Evolutionary conservation across 768 basidiomycete species (phyloP).

Genomic region (Leccinum sublutescens): DNA sequence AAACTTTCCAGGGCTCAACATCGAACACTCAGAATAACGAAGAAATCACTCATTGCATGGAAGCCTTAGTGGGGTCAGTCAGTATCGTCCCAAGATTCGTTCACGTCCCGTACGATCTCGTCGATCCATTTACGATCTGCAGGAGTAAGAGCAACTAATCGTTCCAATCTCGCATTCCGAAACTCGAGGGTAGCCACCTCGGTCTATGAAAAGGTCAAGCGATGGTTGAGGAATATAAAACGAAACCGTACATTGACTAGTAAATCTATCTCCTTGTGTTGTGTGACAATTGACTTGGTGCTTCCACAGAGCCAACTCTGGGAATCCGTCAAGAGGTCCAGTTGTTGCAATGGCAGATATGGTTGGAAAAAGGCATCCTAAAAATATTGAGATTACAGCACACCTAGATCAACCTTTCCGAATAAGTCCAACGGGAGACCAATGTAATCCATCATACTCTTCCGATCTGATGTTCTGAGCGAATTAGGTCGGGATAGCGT

Average conservation of each 20-base stretch:
- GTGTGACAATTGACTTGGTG: conserved; percentile 93
- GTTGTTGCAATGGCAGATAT: conserved; percentile 92
- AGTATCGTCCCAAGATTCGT: conserved; percentile 70
- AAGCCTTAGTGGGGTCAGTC: conserved; percentile 56
- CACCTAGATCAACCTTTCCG: conserved; percentile 58
- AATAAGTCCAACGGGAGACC: conserved; percentile 95
- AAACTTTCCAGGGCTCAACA: conserved; percentile 51
- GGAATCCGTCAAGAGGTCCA: conserved; percentile 81
- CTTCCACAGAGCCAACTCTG: conserved; percentile 90
- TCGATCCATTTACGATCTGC: conserved; percentile 99
- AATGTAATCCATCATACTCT: conserved; percentile 87
- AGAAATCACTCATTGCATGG: conserved; percentile 58
- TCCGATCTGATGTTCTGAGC: conserved; percentile 82
- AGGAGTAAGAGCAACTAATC: conserved; percentile 75
- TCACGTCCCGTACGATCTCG: conserved; percentile 84
- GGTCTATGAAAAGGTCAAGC: conserved; percentile 47
- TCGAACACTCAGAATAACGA: background rate
- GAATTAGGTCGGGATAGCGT: conserved; percentile 73
- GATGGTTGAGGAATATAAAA: background rate
- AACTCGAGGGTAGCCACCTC: conserved; percentile 88
- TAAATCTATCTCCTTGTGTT: conserved; percentile 88
- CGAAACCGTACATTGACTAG: conserved; percentile 68
- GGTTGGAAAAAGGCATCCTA: conserved; percentile 97
- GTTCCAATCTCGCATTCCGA: conserved; percentile 76
- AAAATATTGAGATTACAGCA: conserved; percentile 2